Conservation (phyloP, 495 filamentous ascomycete genomes). For the Aspergillus sclerotioniger region DNA sequence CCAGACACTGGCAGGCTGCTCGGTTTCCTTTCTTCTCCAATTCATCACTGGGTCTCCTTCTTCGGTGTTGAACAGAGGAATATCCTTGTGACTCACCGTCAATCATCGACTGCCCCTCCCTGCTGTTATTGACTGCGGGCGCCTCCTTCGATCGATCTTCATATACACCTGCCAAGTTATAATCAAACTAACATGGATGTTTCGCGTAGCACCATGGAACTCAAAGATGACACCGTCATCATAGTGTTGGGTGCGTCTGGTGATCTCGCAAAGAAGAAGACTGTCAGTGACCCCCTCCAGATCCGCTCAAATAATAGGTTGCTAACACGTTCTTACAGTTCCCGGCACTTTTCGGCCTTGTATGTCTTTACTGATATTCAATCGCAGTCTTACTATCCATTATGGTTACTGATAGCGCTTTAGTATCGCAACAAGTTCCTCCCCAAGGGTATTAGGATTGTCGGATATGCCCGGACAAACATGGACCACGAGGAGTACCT, state of each 20-base stretch:
- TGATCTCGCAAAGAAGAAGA: slow-evolving; percentile 99
- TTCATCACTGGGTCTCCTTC: neutral
- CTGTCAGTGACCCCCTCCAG: slow-evolving; percentile 57
- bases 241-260: slow-evolving; percentile 96
- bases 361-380: slow-evolving; percentile 50
- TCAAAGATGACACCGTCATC: slow-evolving; percentile 98
- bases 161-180: slow-evolving; percentile 2
- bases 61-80: neutral
- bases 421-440: slow-evolving; percentile 98
- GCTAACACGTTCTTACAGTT: slow-evolving; percentile 58
- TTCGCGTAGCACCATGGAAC: slow-evolving; percentile 69
- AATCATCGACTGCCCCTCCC: slow-evolving; percentile 1
- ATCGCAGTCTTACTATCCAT: neutral
- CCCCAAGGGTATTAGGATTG: slow-evolving; percentile 93
- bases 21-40: neutral
- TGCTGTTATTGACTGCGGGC: neutral
- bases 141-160: slow-evolving; percentile 6
- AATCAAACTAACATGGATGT: slow-evolving; percentile 29
- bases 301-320: neutral
- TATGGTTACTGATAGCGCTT: slow-evolving; percentile 24
- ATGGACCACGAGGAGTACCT: slow-evolving; percentile 98
- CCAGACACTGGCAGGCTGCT: neutral
- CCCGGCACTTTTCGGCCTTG: slow-evolving; percentile 96
- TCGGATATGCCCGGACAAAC: slow-evolving; percentile 98
- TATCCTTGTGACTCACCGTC: neutral